Evolutionary conservation across 805 yeast genomes (phyloP).

Genomic region (Suhomyces faveliae): DNA sequence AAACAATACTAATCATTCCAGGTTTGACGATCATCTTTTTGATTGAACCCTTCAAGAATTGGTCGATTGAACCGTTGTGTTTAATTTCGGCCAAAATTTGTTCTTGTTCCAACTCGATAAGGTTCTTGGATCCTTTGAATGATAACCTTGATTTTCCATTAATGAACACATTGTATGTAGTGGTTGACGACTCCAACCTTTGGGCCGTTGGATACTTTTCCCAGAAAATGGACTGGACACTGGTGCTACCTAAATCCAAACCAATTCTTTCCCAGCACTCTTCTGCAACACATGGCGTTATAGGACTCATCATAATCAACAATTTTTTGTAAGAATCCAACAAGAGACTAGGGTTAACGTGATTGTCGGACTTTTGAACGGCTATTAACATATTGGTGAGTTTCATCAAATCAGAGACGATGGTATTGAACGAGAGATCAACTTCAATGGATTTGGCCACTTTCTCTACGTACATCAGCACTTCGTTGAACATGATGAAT

Average conservation of each 20-base stretch:
- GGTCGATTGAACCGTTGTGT: background rate
- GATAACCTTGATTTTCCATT: constrained; percentile 68
- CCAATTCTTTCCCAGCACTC: constrained; percentile 67
- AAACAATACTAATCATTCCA: constrained; percentile 46
- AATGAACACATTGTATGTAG: constrained; percentile 58
- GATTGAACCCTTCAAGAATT: constrained; percentile 31
- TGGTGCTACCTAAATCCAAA: constrained; percentile 11
- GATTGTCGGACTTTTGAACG: constrained; percentile 33
- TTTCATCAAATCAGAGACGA: constrained; percentile 89
- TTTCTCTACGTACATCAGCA: constrained; percentile 45
- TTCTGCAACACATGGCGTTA: constrained; percentile 78
- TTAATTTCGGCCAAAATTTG: constrained; percentile 36
- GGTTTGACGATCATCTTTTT: constrained; percentile 57
- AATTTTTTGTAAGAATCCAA: constrained; percentile 52
- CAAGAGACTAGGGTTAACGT: constrained; percentile 40
- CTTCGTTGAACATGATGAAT: constrained; percentile 54
- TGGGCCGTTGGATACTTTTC: constrained; percentile 65
- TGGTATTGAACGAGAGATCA: constrained; percentile 71
- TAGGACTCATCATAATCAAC: constrained; percentile 69
- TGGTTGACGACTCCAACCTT: constrained; percentile 33
- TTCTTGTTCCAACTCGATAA: constrained; percentile 33
- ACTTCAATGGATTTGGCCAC: constrained; percentile 60
- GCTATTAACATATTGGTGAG: constrained; percentile 51
- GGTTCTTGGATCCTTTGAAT: constrained; percentile 32
- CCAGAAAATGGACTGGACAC: constrained; percentile 51